Percentiles rank a stretch among this genome's conserved stretches.
Evolutionary conservation across 2,329 filamentous ascomycete genomes (phyloP).

Genomic region (Alternaria ethzedia): DNA sequence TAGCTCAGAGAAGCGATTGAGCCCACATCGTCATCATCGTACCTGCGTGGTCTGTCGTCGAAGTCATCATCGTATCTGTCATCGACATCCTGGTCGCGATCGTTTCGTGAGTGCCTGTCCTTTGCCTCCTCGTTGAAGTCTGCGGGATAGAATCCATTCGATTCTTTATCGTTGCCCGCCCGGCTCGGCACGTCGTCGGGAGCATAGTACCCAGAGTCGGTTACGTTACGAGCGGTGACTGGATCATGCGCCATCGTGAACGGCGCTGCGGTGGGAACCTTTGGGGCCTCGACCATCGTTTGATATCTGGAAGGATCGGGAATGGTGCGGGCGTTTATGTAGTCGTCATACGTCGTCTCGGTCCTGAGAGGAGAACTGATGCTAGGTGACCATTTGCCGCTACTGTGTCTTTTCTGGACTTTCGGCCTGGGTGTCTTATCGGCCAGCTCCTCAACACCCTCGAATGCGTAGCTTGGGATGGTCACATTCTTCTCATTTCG

Average conservation of each 20-base stretch:
- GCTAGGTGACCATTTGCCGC: slow-evolving; percentile 49
- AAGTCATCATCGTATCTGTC: slow-evolving; percentile 11
- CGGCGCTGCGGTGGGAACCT: slow-evolving; percentile 19
- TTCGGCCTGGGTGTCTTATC: slow-evolving; percentile 56
- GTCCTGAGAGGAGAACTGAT: slow-evolving; percentile 53
- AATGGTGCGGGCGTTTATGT: slow-evolving; percentile 36
- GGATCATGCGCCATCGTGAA: slow-evolving; percentile 22
- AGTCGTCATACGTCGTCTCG: slow-evolving; percentile 54
- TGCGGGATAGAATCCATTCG: slow-evolving; percentile 43
- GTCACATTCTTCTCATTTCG: slow-evolving; percentile 23
- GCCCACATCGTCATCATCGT: slow-evolving; percentile 28
- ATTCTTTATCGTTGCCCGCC: slow-evolving; percentile 35
- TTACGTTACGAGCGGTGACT: slow-evolving; percentile 21
- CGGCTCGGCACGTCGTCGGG: slow-evolving; percentile 34
- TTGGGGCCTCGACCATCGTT: slow-evolving; percentile 21
- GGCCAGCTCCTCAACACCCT: slow-evolving; percentile 42
- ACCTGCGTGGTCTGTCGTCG: slow-evolving; percentile 17
- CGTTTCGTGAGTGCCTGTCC: slow-evolving; percentile 26
- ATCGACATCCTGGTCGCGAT: slow-evolving; percentile 19
- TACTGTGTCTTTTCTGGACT: slow-evolving; percentile 54
- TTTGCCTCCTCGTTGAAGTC: slow-evolving; percentile 39
- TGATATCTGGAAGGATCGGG: slow-evolving; percentile 19
- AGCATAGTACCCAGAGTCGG: slow-evolving; percentile 45
- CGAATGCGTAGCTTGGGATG: slow-evolving; percentile 43
- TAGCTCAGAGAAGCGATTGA: slow-evolving; percentile 32